Base-by-base conservation (phyloP, 208 protist genomes). In the Leptomonas pyrrhocoris region DNA sequence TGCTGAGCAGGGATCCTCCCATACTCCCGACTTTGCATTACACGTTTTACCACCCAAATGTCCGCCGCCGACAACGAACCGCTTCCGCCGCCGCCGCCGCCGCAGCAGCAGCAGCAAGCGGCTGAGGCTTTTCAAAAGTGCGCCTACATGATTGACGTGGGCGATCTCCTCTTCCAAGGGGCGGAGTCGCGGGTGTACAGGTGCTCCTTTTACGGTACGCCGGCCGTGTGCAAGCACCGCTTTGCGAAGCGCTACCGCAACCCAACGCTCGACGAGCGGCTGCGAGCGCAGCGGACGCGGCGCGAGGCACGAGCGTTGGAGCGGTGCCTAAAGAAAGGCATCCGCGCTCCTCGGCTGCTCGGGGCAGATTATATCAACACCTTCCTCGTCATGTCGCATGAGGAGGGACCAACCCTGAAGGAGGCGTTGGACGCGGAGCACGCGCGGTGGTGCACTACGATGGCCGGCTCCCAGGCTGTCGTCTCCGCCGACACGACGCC, bases 181-280 rank as follows among this genome's bases (percentile, higher is more conserved):
- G 90, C 90, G 0, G 90, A 95, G 74, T 89, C 86, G 42, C 86
- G 85, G 36, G 77, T 95, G n/a, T 92, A 94, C 67, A 68, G 66
- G 30, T 87, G 80, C 66, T 53, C 57, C 53, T 95, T 92, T 57
- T 92, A 90, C 72, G 80, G 80, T 15, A 62, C 68, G 3, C 78
- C 70, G 0, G 85, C 88, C 13, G 54, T 95, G 8, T 86, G 73
- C 75, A 95, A 95, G 71, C 80, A 90, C 66, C 81, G 85, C 28
- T 93, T 97, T 66, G 61, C 36, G 1, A 96, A 95, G 69, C 51
- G 43, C 9, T 97, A 96, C 61, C 88, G 94, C 27, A 82, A 96
- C 62, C 77, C 73, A 25, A 48, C 36, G 27, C 74, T 98, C 6
- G 94, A 98, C 59, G 58, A 76, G 31, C 86, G 78, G 27, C 79